A percentile compares a stretch with the other conserved stretches of the same genome.
Evolutionary conservation across 2,329 filamentous ascomycete genomes (phyloP).

Genomic region (Coniochaeta prunicola): DNA sequence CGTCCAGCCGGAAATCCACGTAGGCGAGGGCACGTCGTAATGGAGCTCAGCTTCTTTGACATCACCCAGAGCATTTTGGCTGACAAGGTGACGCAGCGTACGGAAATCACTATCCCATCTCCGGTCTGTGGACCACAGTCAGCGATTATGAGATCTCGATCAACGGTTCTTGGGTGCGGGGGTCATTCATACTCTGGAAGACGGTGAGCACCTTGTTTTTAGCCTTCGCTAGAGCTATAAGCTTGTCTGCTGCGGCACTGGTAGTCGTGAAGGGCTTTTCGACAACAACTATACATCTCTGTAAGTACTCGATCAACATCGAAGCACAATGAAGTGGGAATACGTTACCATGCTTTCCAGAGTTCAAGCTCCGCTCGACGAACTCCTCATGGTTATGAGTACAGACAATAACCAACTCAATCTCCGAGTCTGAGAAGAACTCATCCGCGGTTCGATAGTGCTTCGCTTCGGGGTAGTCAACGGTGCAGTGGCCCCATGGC

Average conservation of each 20-base stretch:
- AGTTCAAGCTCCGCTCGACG: constrained; percentile 45
- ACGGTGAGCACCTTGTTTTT: constrained; percentile 40
- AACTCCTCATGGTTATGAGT: constrained; percentile 51
- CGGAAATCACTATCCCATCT: constrained; percentile 52
- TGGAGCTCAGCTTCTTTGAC: constrained; percentile 60
- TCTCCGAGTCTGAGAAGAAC: constrained; percentile 47
- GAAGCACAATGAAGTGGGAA: not conserved
- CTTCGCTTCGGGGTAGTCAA: constrained; percentile 41
- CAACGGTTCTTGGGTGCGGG: too few species aligned
- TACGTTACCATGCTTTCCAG: constrained; percentile 46
- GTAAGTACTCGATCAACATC: not conserved
- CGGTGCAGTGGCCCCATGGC: constrained; percentile 33
- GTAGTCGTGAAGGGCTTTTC: constrained; percentile 62
- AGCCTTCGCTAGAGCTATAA: constrained; percentile 40
- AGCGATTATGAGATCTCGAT: constrained; percentile 11
- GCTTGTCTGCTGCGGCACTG: constrained; percentile 45
- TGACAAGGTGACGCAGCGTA: constrained; percentile 48
- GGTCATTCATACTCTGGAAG: constrained; percentile 41
- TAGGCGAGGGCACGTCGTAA: constrained; percentile 47
- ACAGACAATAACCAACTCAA: constrained; percentile 57
- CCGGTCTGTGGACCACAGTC: constrained; percentile 23
- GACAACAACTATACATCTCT: constrained; percentile 53
- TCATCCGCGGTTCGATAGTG: constrained; percentile 51
- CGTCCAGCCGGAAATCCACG: constrained; percentile 27
- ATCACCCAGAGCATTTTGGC: constrained; percentile 46